phyloP scores from a whole-genome alignment of 202 grass and related monocot genomes.

The Elaeis oleifera region DNA sequence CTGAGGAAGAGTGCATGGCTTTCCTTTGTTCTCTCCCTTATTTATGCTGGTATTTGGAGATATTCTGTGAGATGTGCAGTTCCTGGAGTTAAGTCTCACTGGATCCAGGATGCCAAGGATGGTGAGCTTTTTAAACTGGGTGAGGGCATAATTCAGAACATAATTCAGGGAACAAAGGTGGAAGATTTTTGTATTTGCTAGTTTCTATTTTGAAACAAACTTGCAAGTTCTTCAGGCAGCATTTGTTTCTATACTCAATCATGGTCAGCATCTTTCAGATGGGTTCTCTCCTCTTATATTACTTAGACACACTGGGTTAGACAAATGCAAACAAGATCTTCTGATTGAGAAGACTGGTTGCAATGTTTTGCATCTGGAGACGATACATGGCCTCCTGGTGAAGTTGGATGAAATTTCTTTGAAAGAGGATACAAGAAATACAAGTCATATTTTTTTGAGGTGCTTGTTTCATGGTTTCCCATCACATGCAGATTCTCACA shows the following conservation, averaged over 20 bases:
- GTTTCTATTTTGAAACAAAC: conserved; percentile 58
- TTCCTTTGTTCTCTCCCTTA: conserved; percentile 63
- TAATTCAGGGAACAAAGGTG: conserved; percentile 28
- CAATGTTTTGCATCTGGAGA: conserved; percentile 47
- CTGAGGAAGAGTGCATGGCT: conserved; percentile 59
- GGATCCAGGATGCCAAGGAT: conserved; percentile 15
- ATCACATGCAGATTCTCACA: conserved; percentile 41
- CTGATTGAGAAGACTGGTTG: conserved; percentile 50
- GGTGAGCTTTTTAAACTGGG: conserved; percentile 33
- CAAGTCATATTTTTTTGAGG: conserved; percentile 34
- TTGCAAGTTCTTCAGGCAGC: conserved; percentile 45
- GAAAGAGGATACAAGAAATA: conserved; percentile 36
- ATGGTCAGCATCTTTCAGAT: conserved; percentile 30
- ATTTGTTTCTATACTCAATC: conserved; percentile 47
- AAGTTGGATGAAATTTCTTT: conserved; percentile 54
- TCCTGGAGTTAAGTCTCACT: conserved; percentile 18
- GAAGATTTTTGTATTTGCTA: conserved; percentile 40
- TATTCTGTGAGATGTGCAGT: conserved; percentile 25
- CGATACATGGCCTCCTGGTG: conserved; percentile 42
- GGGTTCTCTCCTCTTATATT: conserved; percentile 56
- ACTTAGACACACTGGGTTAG: conserved; percentile 60
- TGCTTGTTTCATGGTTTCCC: conserved; percentile 89
- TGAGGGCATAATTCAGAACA: conserved; percentile 43
- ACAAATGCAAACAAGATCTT: conserved; percentile 54
- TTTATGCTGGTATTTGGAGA: conserved; percentile 45